phyloP scores from a whole-genome alignment of 1,284 basidiomycete genomes.

The Crucibulum parvulum region DNA sequence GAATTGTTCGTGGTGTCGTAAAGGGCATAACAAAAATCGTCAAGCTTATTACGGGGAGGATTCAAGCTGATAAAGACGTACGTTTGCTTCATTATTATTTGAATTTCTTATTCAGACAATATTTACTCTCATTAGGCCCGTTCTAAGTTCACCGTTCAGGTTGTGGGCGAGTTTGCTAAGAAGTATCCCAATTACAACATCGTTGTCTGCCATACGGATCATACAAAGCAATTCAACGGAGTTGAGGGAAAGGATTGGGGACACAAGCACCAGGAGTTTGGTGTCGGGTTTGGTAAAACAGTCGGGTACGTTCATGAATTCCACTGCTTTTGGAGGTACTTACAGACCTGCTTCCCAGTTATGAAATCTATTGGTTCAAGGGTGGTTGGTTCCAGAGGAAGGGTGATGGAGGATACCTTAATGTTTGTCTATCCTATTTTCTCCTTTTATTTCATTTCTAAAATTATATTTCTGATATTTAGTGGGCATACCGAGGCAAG shows the following conservation, averaged over 20 bases:
- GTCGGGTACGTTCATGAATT: conserved; percentile 14
- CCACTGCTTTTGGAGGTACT: neutral
- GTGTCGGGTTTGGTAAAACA: conserved; percentile 18
- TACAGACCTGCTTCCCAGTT: conserved; percentile 8
- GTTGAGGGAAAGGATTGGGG: conserved; percentile 20
- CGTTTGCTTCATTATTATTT: neutral
- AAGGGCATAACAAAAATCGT: conserved; percentile 4
- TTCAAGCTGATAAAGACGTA: conserved; percentile 7
- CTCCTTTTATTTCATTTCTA: neutral
- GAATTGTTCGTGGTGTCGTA: neutral
- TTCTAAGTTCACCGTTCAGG: conserved; percentile 15
- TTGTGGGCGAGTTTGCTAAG: conserved; percentile 13
- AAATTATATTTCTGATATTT: neutral
- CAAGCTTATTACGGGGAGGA: neutral
- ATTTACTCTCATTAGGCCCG: conserved; percentile 11
- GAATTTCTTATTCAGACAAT: neutral
- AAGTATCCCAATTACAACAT: conserved; percentile 16
- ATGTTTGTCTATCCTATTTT: conserved; percentile 5
- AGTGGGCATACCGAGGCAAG: neutral
- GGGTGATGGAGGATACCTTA: conserved; percentile 20
- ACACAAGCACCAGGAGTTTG: conserved; percentile 24
- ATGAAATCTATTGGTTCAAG: conserved; percentile 20
- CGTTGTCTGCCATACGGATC: conserved; percentile 22
- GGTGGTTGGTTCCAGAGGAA: conserved; percentile 16
- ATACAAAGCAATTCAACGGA: conserved; percentile 17